These are phyloP conservation scores for Scleroderma citrinum DNA, from an alignment of 768 basidiomycete genomes.

Conservation along the genomic window DNA sequence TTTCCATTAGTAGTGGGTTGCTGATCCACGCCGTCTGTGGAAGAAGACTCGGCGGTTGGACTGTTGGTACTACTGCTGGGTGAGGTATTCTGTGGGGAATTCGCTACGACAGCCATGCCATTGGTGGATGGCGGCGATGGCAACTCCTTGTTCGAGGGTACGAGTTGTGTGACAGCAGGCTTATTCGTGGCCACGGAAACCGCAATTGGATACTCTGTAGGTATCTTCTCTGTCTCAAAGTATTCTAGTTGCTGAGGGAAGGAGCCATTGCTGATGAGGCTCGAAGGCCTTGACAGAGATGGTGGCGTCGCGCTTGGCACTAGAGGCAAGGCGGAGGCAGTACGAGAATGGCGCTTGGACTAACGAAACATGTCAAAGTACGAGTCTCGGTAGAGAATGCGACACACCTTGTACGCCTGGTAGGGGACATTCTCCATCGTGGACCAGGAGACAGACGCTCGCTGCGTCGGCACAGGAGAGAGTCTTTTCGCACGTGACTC, in stretches of 20 bases:
- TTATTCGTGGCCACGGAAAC: constrained; percentile 7
- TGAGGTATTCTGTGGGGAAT: background rate
- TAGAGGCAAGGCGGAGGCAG: constrained; percentile 26
- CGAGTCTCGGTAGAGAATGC: background rate
- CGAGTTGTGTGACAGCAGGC: constrained; percentile 5
- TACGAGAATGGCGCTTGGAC: constrained; percentile 46
- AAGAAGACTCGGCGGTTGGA: background rate
- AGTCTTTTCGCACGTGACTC: no score
- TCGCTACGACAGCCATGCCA: background rate
- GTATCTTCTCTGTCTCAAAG: constrained; percentile 18
- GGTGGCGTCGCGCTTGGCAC: constrained; percentile 21
- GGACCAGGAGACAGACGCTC: background rate
- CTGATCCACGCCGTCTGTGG: background rate
- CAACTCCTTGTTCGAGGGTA: constrained; percentile 1
- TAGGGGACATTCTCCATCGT: constrained; percentile 33
- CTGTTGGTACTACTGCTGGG: background rate
- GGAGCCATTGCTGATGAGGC: constrained; percentile 6
- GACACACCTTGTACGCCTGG: constrained; percentile 42
- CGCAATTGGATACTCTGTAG: constrained; percentile 6
- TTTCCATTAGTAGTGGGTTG: constrained; percentile 7
- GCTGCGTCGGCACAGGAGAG: no score
- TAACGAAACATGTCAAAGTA: constrained; percentile 13
- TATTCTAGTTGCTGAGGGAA: constrained; percentile 3
- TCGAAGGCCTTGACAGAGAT: constrained; percentile 14
- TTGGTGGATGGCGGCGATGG: constrained; percentile 7